phyloP scores from a whole-genome alignment of 345 rosid genomes.

The Eucalyptus curtisii region DNA sequence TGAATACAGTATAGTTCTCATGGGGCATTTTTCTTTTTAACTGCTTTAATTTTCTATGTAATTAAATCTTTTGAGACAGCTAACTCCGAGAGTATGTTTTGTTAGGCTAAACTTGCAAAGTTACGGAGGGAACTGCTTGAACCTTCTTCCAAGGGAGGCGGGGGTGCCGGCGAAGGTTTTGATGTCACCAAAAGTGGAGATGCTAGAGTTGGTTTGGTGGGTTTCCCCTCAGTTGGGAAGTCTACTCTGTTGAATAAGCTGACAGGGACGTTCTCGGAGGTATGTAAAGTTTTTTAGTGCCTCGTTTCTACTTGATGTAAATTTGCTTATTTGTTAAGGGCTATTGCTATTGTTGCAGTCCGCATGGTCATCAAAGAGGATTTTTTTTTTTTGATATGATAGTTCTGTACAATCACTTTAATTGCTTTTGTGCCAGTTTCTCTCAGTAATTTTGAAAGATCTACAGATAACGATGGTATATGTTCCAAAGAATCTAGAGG shows the following conservation, averaged over 20 bases:
- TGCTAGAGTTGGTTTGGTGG: conserved; percentile 93
- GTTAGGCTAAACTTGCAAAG: conserved; percentile 95
- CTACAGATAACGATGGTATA: not conserved
- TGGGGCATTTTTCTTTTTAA: not conserved
- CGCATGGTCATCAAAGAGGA: not conserved
- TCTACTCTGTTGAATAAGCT: conserved; percentile 94
- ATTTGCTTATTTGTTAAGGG: not conserved
- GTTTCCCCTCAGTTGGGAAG: conserved; percentile 96
- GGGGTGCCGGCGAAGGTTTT: conserved; percentile 89
- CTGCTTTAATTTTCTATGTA: not conserved
- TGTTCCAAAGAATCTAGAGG: not conserved
- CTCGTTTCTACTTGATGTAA: not conserved
- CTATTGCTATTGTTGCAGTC: not conserved
- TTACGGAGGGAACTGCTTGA: conserved; percentile 85
- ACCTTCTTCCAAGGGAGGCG: conserved; percentile 86
- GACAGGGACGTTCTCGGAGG: conserved; percentile 97
- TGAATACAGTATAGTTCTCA: not conserved
- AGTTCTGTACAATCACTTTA: not conserved
- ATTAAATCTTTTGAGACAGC: not conserved
- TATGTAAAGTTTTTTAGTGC: not conserved
- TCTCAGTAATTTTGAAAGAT: not conserved
- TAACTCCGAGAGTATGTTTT: not conserved
- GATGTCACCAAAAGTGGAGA: conserved; percentile 98
- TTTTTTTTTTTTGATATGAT: not conserved
- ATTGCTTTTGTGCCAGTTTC: not conserved